These are phyloP conservation scores for Globisporangium acanthophoron DNA, from an alignment of 352 stramenopile species.

Conservation along the genomic window DNA sequence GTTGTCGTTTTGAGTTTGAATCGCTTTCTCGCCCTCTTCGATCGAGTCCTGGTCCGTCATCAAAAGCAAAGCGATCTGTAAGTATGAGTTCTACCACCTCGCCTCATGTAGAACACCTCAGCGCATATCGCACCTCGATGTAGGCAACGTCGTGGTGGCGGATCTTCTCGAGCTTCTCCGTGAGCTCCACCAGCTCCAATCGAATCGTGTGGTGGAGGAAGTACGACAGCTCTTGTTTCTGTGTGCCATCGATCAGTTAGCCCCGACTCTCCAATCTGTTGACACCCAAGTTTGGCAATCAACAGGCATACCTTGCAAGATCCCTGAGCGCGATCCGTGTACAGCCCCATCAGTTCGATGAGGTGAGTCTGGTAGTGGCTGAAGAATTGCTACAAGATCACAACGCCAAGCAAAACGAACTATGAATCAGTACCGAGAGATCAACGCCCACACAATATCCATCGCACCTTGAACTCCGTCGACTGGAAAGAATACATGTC, in stretches of 20 bases:
- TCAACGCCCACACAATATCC: background rate
- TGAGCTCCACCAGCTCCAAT: conserved; percentile 42
- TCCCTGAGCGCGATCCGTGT: conserved; percentile 58
- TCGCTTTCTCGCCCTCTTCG: conserved; percentile 45
- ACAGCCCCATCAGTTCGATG: conserved; percentile 64
- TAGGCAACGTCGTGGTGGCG: conserved; percentile 46
- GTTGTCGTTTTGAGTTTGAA: conserved; percentile 47
- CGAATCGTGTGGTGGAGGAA: conserved; percentile 62
- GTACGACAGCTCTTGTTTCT: conserved; percentile 62
- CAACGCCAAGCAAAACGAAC: background rate
- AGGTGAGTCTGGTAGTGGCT: conserved; percentile 63
- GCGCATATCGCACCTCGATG: conserved; percentile 24
- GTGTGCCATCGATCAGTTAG: background rate
- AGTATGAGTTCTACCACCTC: no score
- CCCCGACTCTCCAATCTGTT: background rate
- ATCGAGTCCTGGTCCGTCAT: conserved; percentile 27
- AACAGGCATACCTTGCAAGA: conserved; percentile 38
- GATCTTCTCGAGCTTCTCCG: conserved; percentile 54
- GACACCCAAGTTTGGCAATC: background rate
- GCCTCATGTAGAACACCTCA: background rate
- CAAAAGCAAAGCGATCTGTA: background rate
- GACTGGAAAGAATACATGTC: conserved; percentile 66
- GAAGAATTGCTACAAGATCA: conserved; percentile 49
- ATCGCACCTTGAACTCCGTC: conserved; percentile 55
- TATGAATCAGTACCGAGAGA: background rate